phyloP scores from a whole-genome alignment of 2,329 filamentous ascomycete genomes.

The Trichoderma oligosporum region DNA sequence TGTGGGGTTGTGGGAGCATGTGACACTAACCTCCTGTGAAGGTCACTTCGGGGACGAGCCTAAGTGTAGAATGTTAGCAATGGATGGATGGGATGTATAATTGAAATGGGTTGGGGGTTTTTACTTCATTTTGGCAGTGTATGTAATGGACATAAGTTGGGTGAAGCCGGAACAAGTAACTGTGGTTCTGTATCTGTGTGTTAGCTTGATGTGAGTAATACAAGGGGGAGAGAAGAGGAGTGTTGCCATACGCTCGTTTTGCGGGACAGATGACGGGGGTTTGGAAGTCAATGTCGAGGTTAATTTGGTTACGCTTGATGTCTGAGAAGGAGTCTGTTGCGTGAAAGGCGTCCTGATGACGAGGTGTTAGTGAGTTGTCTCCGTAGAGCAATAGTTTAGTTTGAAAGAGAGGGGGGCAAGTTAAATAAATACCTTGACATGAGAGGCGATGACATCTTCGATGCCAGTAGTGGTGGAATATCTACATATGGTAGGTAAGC shows the following conservation, averaged over 20 bases:
- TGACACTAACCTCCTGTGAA: conserved; percentile 10
- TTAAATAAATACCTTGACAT: background rate
- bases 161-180: conserved; percentile 17
- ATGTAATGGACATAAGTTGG: conserved; percentile 15
- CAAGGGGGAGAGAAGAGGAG: background rate
- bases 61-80: background rate
- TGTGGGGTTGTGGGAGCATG: background rate
- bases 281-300: conserved; percentile 10
- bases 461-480: conserved; percentile 3
- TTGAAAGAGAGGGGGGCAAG: no score
- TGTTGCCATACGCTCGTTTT: conserved; percentile 8
- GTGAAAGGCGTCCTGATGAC: background rate
- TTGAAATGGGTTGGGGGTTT: background rate
- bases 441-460: background rate
- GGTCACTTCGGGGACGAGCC: conserved; percentile 15
- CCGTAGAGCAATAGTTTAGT: background rate
- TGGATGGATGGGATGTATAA: background rate
- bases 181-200: background rate
- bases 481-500: background rate
- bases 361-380: background rate
- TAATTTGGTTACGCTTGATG: conserved; percentile 10
- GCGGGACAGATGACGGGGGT: conserved; percentile 11
- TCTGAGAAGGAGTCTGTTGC: conserved; percentile 9
- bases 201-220: background rate
- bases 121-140: conserved; percentile 18